These are phyloP conservation scores for Trypanosomatidae sp. DNA, from an alignment of 208 protist genomes.

Conservation along the genomic window DNA sequence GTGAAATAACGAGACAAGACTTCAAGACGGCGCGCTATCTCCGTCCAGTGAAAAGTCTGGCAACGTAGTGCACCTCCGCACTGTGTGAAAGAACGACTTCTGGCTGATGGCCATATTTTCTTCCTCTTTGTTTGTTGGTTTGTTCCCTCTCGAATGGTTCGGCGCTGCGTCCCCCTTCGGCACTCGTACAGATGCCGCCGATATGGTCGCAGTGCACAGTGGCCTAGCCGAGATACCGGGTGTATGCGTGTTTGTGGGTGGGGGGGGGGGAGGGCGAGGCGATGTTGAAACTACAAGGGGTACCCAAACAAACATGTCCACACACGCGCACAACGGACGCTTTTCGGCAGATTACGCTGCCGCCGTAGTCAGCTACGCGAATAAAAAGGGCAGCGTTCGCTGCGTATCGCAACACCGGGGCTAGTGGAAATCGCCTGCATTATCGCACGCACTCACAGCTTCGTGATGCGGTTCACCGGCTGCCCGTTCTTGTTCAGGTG, in stretches of 20 bases:
- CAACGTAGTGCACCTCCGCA: not conserved
- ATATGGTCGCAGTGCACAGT: not conserved
- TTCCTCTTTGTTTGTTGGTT: not conserved
- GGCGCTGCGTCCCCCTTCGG: not conserved
- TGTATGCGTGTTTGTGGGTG: not conserved
- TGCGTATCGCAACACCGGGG: not conserved
- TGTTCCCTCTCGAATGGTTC: not conserved
- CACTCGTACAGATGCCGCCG: not conserved
- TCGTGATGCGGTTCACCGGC: slow-evolving; percentile 7
- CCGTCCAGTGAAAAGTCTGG: not conserved
- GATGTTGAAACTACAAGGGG: not conserved
- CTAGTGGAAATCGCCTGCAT: not conserved
- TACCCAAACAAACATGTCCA: not conserved
- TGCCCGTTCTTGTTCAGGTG: slow-evolving; percentile 58
- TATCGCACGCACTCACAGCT: not conserved
- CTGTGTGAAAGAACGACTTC: not conserved
- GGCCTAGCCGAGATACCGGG: not conserved
- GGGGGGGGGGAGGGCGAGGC: not conserved
- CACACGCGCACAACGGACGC: not conserved
- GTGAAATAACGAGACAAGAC: not conserved
- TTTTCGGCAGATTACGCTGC: not conserved
- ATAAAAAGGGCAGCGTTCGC: not conserved
- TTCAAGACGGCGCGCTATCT: not conserved
- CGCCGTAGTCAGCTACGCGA: not conserved
- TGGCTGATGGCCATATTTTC: not conserved